Evolutionary conservation across 805 yeast genomes (phyloP), one percentile per base, ranked within the genome.

Genomic region (Maudiozyma turicensis): DNA sequence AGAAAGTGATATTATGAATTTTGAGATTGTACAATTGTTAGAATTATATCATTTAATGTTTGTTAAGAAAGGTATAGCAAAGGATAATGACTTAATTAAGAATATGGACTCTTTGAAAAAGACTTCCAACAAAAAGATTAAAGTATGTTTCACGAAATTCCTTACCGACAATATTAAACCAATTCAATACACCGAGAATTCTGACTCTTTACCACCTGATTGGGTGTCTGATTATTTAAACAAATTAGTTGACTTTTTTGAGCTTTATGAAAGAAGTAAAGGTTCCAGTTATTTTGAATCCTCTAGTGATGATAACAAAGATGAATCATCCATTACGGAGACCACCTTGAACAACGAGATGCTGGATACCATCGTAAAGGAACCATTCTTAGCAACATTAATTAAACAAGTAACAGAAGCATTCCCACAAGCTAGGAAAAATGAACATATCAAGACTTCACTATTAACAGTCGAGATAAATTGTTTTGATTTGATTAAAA

Each of bases 141-240:
- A 51, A 2, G 55, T 54, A 11, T 54, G 49, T 10, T 57, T 59
- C 26, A 29, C 47, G 8, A 48, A 46, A n/a, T 52, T 46, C 42
- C 40, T 64, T 9, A 65, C 66, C 38, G 56, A 69, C 13, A 47
- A 49, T 14, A 53, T 66, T 60, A 67, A 43, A 15, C 28, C 45
- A 15, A 39, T 40, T n/a, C 44, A 40, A 20, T 37, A 48, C 20
- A 35, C 11, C 37, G 28, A 37, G 11, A 40, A 48, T 5, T 43
- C 41, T 31, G 86, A 86, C 52, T 68, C 86, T 26, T 77, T 82
- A 52, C 81, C 95, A 5, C 96, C 97, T 0, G 95, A 86, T 51
- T 90, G 95, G 89, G 67, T 86, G 26, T 70, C 76, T 45, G 82
- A 78, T n/a, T 80, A 82, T 55, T 73, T 65, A 31, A 54, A 49